Percentiles rank a stretch among this genome's conserved stretches.
Conservation (phyloP, 768 basidiomycete genomes). For the Phlegmacium glaucopus region DNA sequence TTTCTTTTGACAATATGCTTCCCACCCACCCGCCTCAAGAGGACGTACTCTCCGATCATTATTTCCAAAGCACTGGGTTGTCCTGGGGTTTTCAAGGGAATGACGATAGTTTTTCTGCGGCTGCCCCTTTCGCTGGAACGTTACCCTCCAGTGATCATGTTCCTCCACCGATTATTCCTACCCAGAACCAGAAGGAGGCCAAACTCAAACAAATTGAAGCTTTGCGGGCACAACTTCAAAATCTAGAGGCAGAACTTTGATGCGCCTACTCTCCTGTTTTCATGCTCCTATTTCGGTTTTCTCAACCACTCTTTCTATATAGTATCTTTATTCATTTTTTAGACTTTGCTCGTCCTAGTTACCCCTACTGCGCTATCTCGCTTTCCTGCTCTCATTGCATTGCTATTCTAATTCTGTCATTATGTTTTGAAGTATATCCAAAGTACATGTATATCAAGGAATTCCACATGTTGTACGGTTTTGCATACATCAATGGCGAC, state of each 20-base stretch:
- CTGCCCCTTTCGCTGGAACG: no score
- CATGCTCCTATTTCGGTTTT: background rate
- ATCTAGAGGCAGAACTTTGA: constrained; percentile 4
- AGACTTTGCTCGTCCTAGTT: background rate
- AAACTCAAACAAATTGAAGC: constrained; percentile 4
- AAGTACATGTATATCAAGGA: background rate
- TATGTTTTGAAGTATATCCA: background rate
- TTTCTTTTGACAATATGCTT: no score
- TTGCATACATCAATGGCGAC: constrained; percentile 46
- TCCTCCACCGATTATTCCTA: background rate
- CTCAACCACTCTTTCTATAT: background rate
- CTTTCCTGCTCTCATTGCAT: background rate
- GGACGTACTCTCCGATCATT: no score
- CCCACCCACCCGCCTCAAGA: no score
- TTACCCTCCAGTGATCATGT: no score
- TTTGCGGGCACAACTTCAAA: constrained; percentile 6
- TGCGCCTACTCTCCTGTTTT: background rate
- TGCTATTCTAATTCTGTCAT: background rate
- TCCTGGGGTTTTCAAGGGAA: no score
- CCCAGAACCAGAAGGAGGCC: background rate
- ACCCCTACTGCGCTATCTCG: background rate
- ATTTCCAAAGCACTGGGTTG: no score
- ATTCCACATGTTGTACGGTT: background rate
- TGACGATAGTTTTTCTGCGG: no score
- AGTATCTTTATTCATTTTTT: background rate